Percentiles rank a stretch among this genome's conserved stretches.
Conservation (phyloP, 2,329 filamentous ascomycete genomes). For the Cladosporium sp. region DNA sequence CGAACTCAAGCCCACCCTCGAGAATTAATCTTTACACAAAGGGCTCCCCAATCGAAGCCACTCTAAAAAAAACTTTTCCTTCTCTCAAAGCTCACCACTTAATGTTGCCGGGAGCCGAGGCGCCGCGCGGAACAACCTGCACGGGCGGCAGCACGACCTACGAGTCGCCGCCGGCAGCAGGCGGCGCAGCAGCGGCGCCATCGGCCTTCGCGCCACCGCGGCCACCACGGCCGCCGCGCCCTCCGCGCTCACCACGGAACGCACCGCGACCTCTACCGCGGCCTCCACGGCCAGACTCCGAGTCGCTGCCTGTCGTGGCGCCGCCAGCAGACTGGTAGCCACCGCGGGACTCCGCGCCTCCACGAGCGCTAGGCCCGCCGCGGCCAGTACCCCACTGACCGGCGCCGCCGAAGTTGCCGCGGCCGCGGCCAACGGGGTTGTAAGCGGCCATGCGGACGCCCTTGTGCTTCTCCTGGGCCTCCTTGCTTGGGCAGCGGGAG, state of each 20-base stretch:
- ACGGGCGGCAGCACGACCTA: not conserved
- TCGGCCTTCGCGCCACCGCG: conserved; percentile 26
- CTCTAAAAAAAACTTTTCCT: not conserved
- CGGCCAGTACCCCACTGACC: conserved; percentile 60
- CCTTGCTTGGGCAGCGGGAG: conserved; percentile 66
- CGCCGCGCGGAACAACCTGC: no score
- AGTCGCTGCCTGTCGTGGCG: conserved; percentile 51
- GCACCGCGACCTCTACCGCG: conserved; percentile 39
- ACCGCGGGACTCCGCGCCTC: conserved; percentile 43
- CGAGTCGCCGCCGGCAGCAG: conserved; percentile 13
- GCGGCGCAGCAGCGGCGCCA: conserved; percentile 17
- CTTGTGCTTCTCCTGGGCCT: conserved; percentile 57
- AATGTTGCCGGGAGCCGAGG: not conserved
- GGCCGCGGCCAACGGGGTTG: conserved; percentile 48
- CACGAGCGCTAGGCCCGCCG: conserved; percentile 53
- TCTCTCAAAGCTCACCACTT: not conserved
- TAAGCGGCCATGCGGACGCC: conserved; percentile 43
- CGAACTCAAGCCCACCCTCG: not conserved
- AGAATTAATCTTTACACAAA: conserved; percentile 5
- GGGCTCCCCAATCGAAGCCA: not conserved
- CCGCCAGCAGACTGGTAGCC: conserved; percentile 30
- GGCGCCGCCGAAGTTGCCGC: conserved; percentile 42
- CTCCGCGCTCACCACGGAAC: conserved; percentile 49
- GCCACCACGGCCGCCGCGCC: conserved; percentile 44
- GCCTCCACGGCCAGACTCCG: conserved; percentile 60